phyloP scores from a whole-genome alignment of 768 basidiomycete genomes.

The Panaeolus cyanescens region DNA sequence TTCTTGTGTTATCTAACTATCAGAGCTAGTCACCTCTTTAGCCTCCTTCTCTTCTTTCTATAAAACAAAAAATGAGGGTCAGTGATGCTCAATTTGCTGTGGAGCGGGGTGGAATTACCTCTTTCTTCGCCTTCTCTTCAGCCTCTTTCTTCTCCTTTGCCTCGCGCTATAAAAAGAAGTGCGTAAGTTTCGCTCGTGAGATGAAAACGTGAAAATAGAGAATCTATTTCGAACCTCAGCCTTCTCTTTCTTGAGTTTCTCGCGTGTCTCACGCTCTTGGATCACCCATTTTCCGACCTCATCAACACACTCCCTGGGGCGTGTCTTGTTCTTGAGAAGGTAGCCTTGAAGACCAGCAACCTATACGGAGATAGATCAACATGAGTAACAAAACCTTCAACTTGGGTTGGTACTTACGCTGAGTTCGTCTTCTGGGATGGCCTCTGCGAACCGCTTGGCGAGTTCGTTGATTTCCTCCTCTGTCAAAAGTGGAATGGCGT shows the following conservation, averaged over 20 bases:
- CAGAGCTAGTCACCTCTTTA: constrained; percentile 45
- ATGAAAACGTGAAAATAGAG: constrained; percentile 4
- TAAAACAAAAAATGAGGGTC: constrained; percentile 7
- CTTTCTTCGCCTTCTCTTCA: constrained; percentile 61
- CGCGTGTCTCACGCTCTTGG: constrained; percentile 81
- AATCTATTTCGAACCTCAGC: constrained; percentile 43
- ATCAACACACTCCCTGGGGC: constrained; percentile 83
- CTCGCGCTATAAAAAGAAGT: constrained; percentile 54
- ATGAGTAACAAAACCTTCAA: neutral
- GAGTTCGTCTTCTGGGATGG: constrained; percentile 85
- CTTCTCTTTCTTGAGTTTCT: constrained; percentile 83
- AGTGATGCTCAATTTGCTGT: neutral
- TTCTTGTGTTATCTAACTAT: neutral
- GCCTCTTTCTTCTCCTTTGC: constrained; percentile 80
- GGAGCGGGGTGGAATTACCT: constrained; percentile 37
- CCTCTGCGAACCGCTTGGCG: constrained; percentile 79
- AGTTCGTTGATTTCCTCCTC: constrained; percentile 77
- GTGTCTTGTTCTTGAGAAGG: constrained; percentile 85
- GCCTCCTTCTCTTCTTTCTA: constrained; percentile 51
- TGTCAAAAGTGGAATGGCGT: constrained; percentile 67
- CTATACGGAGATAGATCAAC: constrained; percentile 33
- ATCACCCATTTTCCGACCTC: constrained; percentile 79
- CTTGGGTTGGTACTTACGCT: constrained; percentile 53
- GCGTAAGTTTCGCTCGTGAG: constrained; percentile 13
- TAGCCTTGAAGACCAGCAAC: constrained; percentile 87